These are phyloP conservation scores for Exophiala spinifera DNA, from an alignment of 2,329 filamentous ascomycete genomes.

Conservation along the genomic window DNA sequence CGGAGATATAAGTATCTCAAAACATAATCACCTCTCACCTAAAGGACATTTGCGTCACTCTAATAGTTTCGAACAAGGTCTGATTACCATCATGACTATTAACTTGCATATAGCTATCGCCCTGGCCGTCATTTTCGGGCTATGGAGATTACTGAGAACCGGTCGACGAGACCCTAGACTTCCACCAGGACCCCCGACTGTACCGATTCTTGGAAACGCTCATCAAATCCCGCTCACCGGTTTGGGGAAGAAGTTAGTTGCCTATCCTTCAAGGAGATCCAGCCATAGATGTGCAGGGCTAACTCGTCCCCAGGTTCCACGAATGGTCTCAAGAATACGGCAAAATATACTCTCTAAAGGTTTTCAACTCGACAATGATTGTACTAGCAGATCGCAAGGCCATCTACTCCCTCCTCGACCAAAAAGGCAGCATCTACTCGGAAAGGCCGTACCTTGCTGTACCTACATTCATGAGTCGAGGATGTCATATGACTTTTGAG, in stretches of 20 bases:
- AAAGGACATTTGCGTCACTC: too few relatives aligned
- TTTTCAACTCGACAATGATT: slow-evolving; percentile 39
- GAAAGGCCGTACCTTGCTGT: slow-evolving; percentile 36
- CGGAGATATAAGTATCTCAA: too few relatives aligned
- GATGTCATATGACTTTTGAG: slow-evolving; percentile 20
- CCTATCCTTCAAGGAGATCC: neutral
- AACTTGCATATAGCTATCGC: too few relatives aligned
- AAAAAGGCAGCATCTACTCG: slow-evolving; percentile 44
- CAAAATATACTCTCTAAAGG: slow-evolving; percentile 42
- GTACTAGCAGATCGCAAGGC: slow-evolving; percentile 42
- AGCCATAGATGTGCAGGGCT: too few relatives aligned
- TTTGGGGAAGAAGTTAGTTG: slow-evolving; percentile 32
- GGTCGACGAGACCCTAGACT: slow-evolving; percentile 16
- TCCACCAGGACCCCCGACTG: slow-evolving; percentile 38
- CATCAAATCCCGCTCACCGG: slow-evolving; percentile 38
- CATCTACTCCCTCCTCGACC: slow-evolving; percentile 45
- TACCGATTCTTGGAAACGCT: slow-evolving; percentile 50
- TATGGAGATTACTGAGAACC: too few relatives aligned
- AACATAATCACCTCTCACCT: too few relatives aligned
- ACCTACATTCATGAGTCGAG: slow-evolving; percentile 16
- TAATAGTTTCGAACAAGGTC: too few relatives aligned
- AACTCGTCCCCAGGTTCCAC: slow-evolving; percentile 38
- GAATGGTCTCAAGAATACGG: slow-evolving; percentile 46
- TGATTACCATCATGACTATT: too few relatives aligned
- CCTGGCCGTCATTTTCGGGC: too few relatives aligned